Evolutionary conservation across 75 land plant species (phyloP), one percentile per base, ranked within the genome.

Genomic region (Pseudotsuga menziesii): DNA sequence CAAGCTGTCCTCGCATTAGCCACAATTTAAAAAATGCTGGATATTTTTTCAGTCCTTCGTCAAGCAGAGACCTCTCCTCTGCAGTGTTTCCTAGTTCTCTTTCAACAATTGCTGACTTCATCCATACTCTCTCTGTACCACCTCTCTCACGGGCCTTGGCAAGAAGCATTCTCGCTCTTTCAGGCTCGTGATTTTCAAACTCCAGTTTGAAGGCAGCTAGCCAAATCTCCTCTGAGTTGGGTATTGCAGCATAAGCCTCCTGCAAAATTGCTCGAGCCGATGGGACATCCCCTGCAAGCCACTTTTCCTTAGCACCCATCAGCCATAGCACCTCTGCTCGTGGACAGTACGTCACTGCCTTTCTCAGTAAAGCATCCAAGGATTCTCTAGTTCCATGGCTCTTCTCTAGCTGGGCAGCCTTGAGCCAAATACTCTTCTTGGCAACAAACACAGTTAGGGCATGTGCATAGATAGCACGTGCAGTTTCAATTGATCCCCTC

Each of bases 201-300:
- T 93, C 98, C 77, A 91, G 97, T 83, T 93, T 96, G 73, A 91
- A 94, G 22, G 98, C 97, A 41, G 98, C 98, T 54, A 96, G 89
- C 97, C 92, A 94, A 63, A 96, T 96, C 83, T 96, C 97, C 82
- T 96, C 98, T 11, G 97, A 94, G 63, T 90, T 85, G 2, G 98
- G 94, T 29, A 96, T 94, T 11, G 98, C 97, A 76, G 91, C 97
- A 89, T 94, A 93, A 2, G 99, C 98, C 80, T 94, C 95, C 57
- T 90, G 88, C 58, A 96, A 88, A 73, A 94, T 92, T 22, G 91
- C 94, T 66, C 93, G 81, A 52, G 98, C 97, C 16, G 91, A 83
- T 13, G 92, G 98, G 44, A 96, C 99, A 86, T 96, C 99, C 8
- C 93, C 98, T 64, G 98, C 98, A 72, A 96, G 91, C 99, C 99